Percentiles rank a stretch among this genome's conserved stretches.
phyloP scores from a whole-genome alignment of 2,329 filamentous ascomycete species.

The Calonectria pteridis region DNA sequence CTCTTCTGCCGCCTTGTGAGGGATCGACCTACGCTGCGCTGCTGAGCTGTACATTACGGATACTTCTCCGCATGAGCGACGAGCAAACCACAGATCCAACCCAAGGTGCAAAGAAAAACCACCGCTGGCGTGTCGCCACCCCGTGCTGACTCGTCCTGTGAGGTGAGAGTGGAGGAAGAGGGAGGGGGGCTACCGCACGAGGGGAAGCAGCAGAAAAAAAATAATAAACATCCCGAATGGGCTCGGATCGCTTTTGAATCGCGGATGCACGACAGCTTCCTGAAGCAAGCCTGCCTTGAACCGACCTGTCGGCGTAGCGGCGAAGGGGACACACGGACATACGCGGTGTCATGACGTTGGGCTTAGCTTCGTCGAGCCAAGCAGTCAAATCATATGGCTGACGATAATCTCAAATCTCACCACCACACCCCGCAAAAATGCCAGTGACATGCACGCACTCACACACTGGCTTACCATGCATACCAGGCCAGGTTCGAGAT shows the following conservation, averaged over 20 bases:
- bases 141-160: background rate
- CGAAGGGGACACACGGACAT: conserved; percentile 1
- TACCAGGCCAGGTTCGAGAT: background rate
- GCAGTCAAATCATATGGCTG: background rate
- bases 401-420: conserved; percentile 9
- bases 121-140: background rate
- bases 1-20: background rate
- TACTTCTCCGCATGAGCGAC: background rate
- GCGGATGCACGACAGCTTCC: background rate
- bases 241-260: conserved; percentile 2
- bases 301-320: conserved; percentile 7
- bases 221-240: background rate
- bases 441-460: background rate
- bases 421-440: conserved; percentile 5
- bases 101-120: background rate
- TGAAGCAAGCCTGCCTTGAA: background rate
- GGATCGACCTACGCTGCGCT: conserved; percentile 4
- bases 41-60: background rate
- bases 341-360: conserved; percentile 7
- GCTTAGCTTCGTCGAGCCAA: background rate
- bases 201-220: background rate
- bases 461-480: background rate
- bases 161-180: background rate
- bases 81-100: background rate
- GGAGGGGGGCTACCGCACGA: no score